Evolutionary conservation across 768 basidiomycete species (phyloP).

Genomic region (Udeniomyces megalosporus): DNA sequence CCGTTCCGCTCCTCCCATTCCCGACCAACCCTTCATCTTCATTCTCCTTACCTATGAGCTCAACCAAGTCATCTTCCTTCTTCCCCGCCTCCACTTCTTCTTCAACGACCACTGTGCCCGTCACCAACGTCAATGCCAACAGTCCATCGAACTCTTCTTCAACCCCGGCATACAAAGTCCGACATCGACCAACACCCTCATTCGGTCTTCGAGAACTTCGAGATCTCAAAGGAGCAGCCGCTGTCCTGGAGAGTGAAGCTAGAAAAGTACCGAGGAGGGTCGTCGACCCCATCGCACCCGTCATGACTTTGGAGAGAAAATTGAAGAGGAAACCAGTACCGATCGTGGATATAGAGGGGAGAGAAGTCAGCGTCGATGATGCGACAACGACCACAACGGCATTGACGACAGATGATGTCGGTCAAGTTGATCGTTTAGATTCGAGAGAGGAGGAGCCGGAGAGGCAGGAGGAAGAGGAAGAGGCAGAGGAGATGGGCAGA

Average conservation of each 20-base stretch:
- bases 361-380: no score
- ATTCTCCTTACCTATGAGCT: no score
- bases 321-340: constrained; percentile 1
- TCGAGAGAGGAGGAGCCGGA: no score
- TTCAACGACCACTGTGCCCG: neutral
- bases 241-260: neutral
- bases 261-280: neutral
- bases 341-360: neutral
- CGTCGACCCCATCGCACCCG: no score
- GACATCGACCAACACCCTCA: neutral
- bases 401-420: no score
- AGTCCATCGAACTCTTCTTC: neutral
- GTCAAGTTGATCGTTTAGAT: no score
- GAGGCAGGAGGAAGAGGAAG: no score
- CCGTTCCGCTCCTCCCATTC: no score
- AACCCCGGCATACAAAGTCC: neutral
- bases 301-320: no score
- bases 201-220: neutral
- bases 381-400: no score
- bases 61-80: no score
- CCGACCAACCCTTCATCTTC: neutral
- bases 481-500: no score
- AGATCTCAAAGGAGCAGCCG: neutral
- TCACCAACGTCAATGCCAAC: neutral
- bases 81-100: neutral